Base-by-base conservation (phyloP, 352 stramenopile genomes). In the Globisporangium paroecandrum region DNA sequence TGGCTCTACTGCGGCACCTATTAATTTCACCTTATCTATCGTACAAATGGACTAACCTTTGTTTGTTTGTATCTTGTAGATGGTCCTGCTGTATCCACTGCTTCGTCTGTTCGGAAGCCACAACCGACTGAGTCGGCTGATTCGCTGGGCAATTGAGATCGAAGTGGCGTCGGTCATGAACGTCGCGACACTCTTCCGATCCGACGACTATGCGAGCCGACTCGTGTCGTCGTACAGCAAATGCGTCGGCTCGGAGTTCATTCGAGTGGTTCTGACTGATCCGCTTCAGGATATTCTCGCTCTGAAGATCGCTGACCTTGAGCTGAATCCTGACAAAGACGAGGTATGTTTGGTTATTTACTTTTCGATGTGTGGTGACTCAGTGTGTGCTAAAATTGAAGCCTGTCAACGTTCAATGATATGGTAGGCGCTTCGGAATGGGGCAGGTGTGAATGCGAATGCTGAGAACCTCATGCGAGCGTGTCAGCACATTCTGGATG, bases 401-500 rank as follows among this genome's bases (percentile, higher is more conserved):
- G 41, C 34, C 20, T 25, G 4, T 15, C 15, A 18, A 36, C 49
- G 12, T 41, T 36, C 59, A 8, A 4, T 54, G 34, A 2, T 24
- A 2, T 54, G 5, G 5, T 12, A 77, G 69, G 73, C 66, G 25
- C 58, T 84, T 7, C 76, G 78, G 25, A 66, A 83, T 24, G 71
- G 77, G 13, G 56, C 58, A 10, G 73, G 75, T 63, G 70, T 77
- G 2, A 58, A 70, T n/a, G 60, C 66, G 3, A 94, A 95, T 27
- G 89, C 89, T 3, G 76, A 77, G 0, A 95, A 94, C 61, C 70
- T 96, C 24, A 96, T 94, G 89, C 66, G 67, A n/a, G 79, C 85
- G 6, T 96, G 89, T 55, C 89, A 96, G 66, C 71, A 81, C 20
- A 90, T 96, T 43, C 79, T 96, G 22, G 84, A 96, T 59, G 89